Evolutionary conservation across 768 basidiomycete genomes (phyloP), one percentile per base, ranked within the genome.

Genomic region (Mrakia blollopis): DNA sequence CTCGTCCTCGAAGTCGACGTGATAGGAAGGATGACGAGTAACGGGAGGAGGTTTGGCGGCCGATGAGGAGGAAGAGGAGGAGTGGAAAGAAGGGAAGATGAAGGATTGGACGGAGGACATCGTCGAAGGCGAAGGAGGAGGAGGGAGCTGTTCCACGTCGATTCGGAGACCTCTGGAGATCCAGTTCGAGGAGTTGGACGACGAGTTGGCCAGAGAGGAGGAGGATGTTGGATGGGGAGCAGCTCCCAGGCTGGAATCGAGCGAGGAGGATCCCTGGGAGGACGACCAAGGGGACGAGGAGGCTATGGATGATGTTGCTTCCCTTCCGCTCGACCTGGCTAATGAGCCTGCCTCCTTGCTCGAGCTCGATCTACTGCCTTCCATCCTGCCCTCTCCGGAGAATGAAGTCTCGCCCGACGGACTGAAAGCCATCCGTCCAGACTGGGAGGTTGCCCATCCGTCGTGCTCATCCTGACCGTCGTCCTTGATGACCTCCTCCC

Each of bases 271-370:
- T 37, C 44, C 41, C 30, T 41, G 50, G 2, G 73, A 74, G n/a
- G 62, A 63, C 62, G 62, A 63, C 62, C 62, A 44, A 63, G 62
- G 47, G 5, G 62, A 74, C 61, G 62, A 74, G 61, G 73, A 63
- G 61, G 62, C 30, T n/a, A 63, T 16, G 16, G 63, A 68, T 41
- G 65, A 68, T 44, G 65, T 18, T 25, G 18, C 25, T 23, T 21
- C 35, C n/a, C 62, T 25, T 57, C 25, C 57, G 3, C 7, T 28
- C 25, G 25, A n/a, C 57, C 57, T 28, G 57, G 7, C 57, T 57
- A 28, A 28, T 9, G 57, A 57, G 57, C 57, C 57, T 57, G 57
- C 57, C 57, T 57, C 57, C 57, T 57, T 25, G n/a, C 10, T n/a
- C 25, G 23, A 25, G 25, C 25, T 57, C 57, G 57, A 57, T 57